These are phyloP conservation scores for Botryotinia narcissicola DNA, from an alignment of 2,329 filamentous ascomycete genomes.

Conservation along the genomic window DNA sequence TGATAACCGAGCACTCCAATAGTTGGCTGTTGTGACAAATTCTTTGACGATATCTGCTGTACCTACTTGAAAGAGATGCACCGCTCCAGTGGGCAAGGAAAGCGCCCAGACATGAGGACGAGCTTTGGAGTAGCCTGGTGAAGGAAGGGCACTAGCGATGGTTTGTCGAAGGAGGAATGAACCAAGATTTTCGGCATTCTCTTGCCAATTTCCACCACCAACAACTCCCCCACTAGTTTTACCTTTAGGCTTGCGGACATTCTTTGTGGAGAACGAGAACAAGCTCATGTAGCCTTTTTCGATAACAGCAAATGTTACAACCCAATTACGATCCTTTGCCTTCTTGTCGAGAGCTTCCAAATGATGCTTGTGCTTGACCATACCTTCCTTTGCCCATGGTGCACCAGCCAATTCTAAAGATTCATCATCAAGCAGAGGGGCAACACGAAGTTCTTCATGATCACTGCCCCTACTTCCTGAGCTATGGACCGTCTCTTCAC, in stretches of 20 bases:
- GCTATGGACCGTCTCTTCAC: constrained; percentile 69
- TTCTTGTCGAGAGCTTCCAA: constrained; percentile 87
- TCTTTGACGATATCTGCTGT: constrained; percentile 93
- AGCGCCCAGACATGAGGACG: constrained; percentile 93
- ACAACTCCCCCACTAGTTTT: constrained; percentile 62
- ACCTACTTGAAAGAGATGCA: constrained; percentile 97
- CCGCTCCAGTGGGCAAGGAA: constrained; percentile 85
- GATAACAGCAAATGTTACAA: constrained; percentile 91
- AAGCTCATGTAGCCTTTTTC: constrained; percentile 92
- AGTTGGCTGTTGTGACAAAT: constrained; percentile 92
- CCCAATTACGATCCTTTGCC: constrained; percentile 92
- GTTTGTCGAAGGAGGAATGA: constrained; percentile 87
- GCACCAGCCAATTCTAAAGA: constrained; percentile 86
- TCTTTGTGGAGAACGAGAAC: constrained; percentile 88
- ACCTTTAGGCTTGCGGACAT: constrained; percentile 63
- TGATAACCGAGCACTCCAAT: constrained; percentile 92
- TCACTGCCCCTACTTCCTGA: constrained; percentile 39
- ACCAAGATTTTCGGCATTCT: constrained; percentile 87
- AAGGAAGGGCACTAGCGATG: constrained; percentile 82
- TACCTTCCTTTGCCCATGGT: constrained; percentile 98
- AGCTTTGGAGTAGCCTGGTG: constrained; percentile 88
- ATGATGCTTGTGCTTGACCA: constrained; percentile 94
- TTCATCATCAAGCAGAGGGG: constrained; percentile 83
- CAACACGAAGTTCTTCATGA: constrained; percentile 42
- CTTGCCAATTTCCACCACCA: constrained; percentile 96